Conservation (phyloP, 768 basidiomycete species). For the Stropharia rugosoannulata region DNA sequence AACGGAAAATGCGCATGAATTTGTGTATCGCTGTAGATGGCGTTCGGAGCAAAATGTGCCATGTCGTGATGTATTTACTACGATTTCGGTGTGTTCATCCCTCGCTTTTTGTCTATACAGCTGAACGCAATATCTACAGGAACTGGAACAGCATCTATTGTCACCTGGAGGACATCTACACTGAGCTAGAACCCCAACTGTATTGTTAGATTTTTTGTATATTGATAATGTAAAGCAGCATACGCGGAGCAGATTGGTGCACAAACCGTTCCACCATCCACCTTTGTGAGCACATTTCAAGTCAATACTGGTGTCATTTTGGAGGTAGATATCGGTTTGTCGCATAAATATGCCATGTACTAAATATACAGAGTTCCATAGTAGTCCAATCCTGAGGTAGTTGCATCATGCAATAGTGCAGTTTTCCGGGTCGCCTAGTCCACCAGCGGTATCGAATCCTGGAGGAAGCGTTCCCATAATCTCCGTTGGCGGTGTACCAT, state of each 20-base stretch:
- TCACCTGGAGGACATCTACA: constrained; percentile 19
- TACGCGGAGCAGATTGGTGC: too few species aligned
- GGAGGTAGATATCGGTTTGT: too few species aligned
- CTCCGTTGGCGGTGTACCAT: constrained; percentile 76
- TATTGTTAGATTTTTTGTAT: too few species aligned
- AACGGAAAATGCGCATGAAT: constrained; percentile 25
- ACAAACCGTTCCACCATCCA: too few species aligned
- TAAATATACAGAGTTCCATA: too few species aligned
- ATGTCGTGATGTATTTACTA: constrained; percentile 34
- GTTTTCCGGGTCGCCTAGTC: constrained; percentile 18
- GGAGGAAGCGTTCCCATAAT: constrained; percentile 84
- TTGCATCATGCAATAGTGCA: constrained; percentile 26
- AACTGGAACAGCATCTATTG: constrained; percentile 24
- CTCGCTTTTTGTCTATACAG: neutral
- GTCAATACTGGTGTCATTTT: too few species aligned
- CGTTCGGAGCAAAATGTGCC: constrained; percentile 19
- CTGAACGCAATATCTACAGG: constrained; percentile 13
- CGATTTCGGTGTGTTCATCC: constrained; percentile 27
- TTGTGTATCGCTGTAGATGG: constrained; percentile 46
- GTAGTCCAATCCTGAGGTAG: too few species aligned
- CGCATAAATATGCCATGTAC: too few species aligned
- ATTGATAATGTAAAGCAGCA: too few species aligned
- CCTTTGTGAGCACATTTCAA: too few species aligned
- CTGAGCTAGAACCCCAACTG: too few species aligned
- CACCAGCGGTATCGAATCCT: constrained; percentile 34